A percentile compares a stretch with the other conserved stretches of the same genome.
These are phyloP conservation scores for Hypericum perforatum DNA, from an alignment of 345 rosid species.

Conservation along the genomic window DNA sequence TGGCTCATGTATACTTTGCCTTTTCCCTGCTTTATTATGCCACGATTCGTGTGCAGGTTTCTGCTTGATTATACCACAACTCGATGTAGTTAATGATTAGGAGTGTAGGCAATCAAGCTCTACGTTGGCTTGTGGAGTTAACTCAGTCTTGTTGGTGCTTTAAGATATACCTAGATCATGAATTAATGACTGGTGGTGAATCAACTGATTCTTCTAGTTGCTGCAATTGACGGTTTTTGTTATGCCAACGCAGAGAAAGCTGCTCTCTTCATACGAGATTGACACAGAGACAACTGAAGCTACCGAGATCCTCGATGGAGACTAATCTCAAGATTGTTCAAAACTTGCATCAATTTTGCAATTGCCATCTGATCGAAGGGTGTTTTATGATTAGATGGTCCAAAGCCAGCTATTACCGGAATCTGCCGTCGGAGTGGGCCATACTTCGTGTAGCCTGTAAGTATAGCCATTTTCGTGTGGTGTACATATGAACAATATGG, in stretches of 20 bases:
- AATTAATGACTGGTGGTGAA: background rate
- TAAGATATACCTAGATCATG: background rate
- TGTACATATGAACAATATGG: too few relatives aligned
- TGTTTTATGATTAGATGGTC: background rate
- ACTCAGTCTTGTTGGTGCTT: too few relatives aligned
- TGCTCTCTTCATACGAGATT: slow-evolving; percentile 62
- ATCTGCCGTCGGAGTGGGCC: slow-evolving; percentile 4
- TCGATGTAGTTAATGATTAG: too few relatives aligned
- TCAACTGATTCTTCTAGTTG: background rate
- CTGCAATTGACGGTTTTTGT: background rate
- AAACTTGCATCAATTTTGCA: slow-evolving; percentile 20
- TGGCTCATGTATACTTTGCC: too few relatives aligned
- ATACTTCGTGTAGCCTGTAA: slow-evolving; percentile 1
- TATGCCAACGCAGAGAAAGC: slow-evolving; percentile 56
- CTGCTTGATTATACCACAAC: too few relatives aligned
- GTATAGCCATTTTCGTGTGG: too few relatives aligned
- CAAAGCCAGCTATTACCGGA: slow-evolving; percentile 6
- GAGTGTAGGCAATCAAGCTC: too few relatives aligned
- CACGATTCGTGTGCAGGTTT: too few relatives aligned
- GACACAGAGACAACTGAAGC: slow-evolving; percentile 29
- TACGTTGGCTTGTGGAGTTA: too few relatives aligned
- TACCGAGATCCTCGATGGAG: slow-evolving; percentile 18
- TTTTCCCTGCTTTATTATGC: too few relatives aligned
- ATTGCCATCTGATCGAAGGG: background rate
- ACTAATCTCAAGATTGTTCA: slow-evolving; percentile 15